Conservation (phyloP, 1,284 basidiomycete genomes). For the Blastosporella zonata region DNA sequence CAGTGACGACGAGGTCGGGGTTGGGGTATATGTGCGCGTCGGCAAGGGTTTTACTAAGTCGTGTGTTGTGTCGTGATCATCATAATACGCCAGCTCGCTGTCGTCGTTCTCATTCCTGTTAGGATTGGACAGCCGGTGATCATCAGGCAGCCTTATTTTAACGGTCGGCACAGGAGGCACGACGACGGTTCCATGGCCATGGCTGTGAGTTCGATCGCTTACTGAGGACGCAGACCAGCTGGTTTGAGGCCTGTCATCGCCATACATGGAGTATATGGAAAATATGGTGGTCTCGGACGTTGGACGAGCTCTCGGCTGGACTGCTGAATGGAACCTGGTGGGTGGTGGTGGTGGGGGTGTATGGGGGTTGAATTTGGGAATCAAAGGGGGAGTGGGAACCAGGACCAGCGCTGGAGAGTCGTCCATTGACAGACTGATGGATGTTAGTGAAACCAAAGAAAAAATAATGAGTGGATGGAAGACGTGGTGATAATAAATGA, state of each 20-base stretch:
- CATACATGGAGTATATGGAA: conserved; percentile 81
- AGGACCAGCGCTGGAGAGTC: conserved; percentile 39
- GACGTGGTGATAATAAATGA: neutral
- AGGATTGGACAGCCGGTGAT: conserved; percentile 25
- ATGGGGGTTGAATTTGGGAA: conserved; percentile 19
- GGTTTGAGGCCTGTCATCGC: conserved; percentile 39
- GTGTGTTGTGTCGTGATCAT: conserved; percentile 17
- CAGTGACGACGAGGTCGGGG: neutral
- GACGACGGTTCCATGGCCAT: conserved; percentile 7
- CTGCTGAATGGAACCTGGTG: conserved; percentile 14
- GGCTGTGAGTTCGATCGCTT: conserved; percentile 24
- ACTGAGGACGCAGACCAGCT: conserved; percentile 30
- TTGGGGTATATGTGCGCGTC: conserved; percentile 8
- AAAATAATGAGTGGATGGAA: neutral
- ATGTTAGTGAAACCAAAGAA: conserved; percentile 1
- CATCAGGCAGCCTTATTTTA: conserved; percentile 29
- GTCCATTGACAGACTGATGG: conserved; percentile 36
- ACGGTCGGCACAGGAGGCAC: conserved; percentile 29
- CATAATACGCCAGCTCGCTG: conserved; percentile 34
- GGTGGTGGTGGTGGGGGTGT: conserved; percentile 11
- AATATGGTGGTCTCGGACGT: conserved; percentile 65
- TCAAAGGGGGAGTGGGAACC: conserved; percentile 38
- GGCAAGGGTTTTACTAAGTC: conserved; percentile 9
- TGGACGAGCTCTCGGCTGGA: conserved; percentile 19
- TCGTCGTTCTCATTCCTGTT: conserved; percentile 25